Evolutionary conservation across 2,329 filamentous ascomycete genomes (phyloP).

Genomic region (Fusarium duplospermum): DNA sequence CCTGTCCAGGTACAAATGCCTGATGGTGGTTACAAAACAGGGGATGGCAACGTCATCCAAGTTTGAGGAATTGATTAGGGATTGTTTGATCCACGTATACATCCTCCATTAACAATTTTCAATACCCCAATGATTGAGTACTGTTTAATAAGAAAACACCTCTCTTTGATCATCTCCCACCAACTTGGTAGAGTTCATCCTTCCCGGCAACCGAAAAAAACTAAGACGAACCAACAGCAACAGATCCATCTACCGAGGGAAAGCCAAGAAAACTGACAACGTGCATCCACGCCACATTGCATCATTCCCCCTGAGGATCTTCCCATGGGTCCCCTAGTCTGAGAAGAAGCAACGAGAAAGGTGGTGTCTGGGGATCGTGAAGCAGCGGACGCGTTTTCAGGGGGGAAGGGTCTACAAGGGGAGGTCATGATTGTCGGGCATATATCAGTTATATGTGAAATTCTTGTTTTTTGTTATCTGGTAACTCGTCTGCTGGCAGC

Average conservation of each 20-base stretch:
- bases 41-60: not conserved
- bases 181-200: not conserved
- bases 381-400: not conserved
- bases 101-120: not conserved
- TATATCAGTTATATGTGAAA: not conserved
- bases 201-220: constrained; percentile 13
- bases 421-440: not conserved
- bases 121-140: not conserved
- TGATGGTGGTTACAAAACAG: not conserved
- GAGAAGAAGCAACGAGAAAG: not conserved
- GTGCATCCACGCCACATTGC: not conserved
- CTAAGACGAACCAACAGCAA: constrained; percentile 13
- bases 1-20: not conserved
- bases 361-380: not conserved
- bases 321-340: not conserved
- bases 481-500: not conserved
- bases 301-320: not conserved
- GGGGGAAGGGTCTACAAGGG: not conserved
- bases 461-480: not conserved
- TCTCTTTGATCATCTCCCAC: not conserved
- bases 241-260: not conserved
- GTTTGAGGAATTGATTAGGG: not conserved
- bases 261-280: not conserved
- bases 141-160: not conserved
- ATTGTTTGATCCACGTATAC: not conserved